Base-by-base conservation (phyloP, 176 grass and related monocot species). In the Panicum miliaceum region DNA sequence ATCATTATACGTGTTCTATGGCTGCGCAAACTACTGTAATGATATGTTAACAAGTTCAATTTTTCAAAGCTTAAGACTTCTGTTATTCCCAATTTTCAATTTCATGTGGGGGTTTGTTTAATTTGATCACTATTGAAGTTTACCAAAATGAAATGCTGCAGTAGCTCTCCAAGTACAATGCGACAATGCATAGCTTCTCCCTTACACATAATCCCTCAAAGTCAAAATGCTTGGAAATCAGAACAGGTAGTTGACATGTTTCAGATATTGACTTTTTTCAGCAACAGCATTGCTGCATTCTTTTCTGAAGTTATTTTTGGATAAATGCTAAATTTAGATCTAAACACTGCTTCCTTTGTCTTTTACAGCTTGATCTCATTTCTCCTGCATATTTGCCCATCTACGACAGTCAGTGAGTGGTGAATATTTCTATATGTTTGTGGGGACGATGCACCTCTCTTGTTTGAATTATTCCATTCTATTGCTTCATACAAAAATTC, bases 1-100 rank as follows among this genome's bases (percentile, higher is more conserved):
- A 83, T 45, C 88, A 87, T 82, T 73, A 38, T 90, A 92, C 43
- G 32, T 61, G 51, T 87, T 57, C 50, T 46, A 75, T 88, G 64
- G 34, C 36, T 77, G 63, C 86, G 15, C 35, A 70, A 84, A 77
- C 83, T 78, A 81, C 72, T 70, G 64, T 16, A 5, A 20, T 56
- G 35, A 64, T 82, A 68, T 75, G 47, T 48, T 71, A 80, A 60
- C 38, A 58, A 80, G 68, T 73, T n/a, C 7, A 54, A 54, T 52
- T 56, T 6, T 78, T 80, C 41, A 75, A 85, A 84, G 68, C 18
- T 79, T 89, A 5, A 5, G 48, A 68, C 76, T 75, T 74, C 70
- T 73, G 58, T 76, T 48, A 71, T 81, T 75, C 23, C 40, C 2
- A 6, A 23, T 86, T 88, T 89, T 83, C 79, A 89, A 79, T 70